Conservation (phyloP, 1,284 basidiomycete genomes). For the Apiotrichum siamense region DNA sequence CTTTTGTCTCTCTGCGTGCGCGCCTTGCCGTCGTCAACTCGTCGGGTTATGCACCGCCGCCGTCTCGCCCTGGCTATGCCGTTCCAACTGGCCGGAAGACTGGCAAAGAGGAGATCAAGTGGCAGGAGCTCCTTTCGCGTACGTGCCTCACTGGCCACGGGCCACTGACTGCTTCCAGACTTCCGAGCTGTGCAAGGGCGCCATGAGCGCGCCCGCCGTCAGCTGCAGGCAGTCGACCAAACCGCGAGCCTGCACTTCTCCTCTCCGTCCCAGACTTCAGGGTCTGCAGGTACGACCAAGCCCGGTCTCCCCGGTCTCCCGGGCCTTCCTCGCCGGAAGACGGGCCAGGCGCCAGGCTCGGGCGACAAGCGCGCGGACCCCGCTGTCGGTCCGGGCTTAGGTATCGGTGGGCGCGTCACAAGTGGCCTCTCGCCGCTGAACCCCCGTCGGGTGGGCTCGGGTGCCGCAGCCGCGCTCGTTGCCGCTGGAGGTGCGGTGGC, state of each 20-base stretch:
- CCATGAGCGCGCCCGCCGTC: constrained; percentile 78
- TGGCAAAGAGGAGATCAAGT: constrained; percentile 80
- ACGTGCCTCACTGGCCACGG: constrained; percentile 45
- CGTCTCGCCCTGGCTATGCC: constrained; percentile 18
- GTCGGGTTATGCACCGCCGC: constrained; percentile 72
- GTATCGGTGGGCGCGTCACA: constrained; percentile 1
- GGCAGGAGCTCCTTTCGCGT: constrained; percentile 78
- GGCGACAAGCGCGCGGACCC: constrained; percentile 12
- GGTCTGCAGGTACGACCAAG: neutral
- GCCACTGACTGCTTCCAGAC: constrained; percentile 25
- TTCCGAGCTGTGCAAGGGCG: constrained; percentile 75
- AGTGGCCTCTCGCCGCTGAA: constrained; percentile 42
- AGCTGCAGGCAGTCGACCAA: constrained; percentile 26
- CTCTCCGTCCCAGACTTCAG: constrained; percentile 33
- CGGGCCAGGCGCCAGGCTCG: constrained; percentile 6
- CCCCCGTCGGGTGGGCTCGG: constrained; percentile 28
- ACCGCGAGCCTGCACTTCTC: constrained; percentile 29
- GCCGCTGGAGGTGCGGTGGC: constrained; percentile 39
- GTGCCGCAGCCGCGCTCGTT: constrained; percentile 21
- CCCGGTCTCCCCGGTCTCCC: constrained; percentile 2
- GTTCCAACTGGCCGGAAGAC: constrained; percentile 57
- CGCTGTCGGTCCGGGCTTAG: constrained; percentile 1
- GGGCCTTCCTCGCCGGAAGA: constrained; percentile 14
- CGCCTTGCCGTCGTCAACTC: constrained; percentile 91
- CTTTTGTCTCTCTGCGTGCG: constrained; percentile 91